These are phyloP conservation scores for Physaria fendleri DNA, from an alignment of 345 rosid genomes.

Conservation along the genomic window DNA sequence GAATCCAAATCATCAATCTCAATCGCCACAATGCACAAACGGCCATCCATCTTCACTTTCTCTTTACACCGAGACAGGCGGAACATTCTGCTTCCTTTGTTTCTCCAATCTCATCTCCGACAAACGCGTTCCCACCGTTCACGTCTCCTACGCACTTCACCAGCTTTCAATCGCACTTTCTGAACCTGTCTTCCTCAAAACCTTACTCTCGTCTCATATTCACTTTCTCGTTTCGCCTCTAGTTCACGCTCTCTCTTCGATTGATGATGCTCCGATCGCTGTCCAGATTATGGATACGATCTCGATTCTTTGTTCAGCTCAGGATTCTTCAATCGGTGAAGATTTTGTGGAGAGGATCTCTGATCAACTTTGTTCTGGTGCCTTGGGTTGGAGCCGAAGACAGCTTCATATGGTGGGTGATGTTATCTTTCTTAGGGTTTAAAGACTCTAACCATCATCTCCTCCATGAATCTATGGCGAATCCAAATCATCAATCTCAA, in stretches of 20 bases:
- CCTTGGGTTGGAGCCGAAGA: constrained; percentile 62
- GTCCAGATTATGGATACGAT: constrained; percentile 47
- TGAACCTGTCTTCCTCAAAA: constrained; percentile 41
- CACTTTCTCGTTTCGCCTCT: constrained; percentile 84
- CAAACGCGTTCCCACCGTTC: constrained; percentile 53
- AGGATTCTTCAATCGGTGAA: constrained; percentile 22
- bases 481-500: not conserved
- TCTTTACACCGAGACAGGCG: constrained; percentile 51
- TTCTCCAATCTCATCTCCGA: constrained; percentile 67
- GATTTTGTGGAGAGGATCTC: constrained; percentile 52
- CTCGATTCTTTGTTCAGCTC: constrained; percentile 36
- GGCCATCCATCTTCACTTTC: constrained; percentile 68
- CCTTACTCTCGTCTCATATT: constrained; percentile 52
- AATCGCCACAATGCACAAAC: constrained; percentile 35
- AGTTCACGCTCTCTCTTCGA: constrained; percentile 61
- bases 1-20: not conserved
- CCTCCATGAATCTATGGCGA: constrained; percentile 4
- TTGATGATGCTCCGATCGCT: constrained; percentile 73
- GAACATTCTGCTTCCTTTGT: constrained; percentile 67
- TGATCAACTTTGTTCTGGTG: constrained; percentile 46
- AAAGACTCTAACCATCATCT: constrained; percentile 24
- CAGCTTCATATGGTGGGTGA: constrained; percentile 64
- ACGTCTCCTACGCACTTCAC: constrained; percentile 85
- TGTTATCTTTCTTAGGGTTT: constrained; percentile 1
- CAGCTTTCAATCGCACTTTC: constrained; percentile 76